These are phyloP conservation scores for Pseudozyma thailandica DNA, from an alignment of 1,284 basidiomycete genomes.

Conservation along the genomic window DNA sequence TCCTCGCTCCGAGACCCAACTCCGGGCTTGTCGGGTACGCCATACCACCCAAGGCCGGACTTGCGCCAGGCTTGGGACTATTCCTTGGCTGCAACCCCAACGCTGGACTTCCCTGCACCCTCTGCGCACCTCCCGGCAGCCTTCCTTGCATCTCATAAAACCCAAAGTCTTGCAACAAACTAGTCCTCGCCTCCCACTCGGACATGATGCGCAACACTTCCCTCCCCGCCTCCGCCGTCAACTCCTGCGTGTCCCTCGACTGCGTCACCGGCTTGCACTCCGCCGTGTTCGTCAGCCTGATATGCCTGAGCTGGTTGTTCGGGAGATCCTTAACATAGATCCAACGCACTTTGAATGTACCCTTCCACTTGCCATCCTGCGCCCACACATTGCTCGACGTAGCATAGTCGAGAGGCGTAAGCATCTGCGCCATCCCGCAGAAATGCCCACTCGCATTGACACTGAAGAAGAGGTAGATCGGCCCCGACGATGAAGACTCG, in stretches of 20 bases:
- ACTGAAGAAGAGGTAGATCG: conserved; percentile 66
- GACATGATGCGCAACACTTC: conserved; percentile 61
- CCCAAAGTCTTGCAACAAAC: conserved; percentile 52
- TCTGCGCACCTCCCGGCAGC: neutral
- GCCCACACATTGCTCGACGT: conserved; percentile 64
- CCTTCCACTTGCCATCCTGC: conserved; percentile 67
- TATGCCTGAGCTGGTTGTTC: conserved; percentile 62
- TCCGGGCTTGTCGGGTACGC: conserved; percentile 15
- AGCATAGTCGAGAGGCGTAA: conserved; percentile 62
- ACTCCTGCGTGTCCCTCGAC: conserved; percentile 66
- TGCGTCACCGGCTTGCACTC: conserved; percentile 66
- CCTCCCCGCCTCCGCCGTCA: conserved; percentile 53
- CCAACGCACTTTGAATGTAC: conserved; percentile 65
- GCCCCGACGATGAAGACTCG: conserved; percentile 37
- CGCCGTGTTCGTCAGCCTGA: conserved; percentile 56
- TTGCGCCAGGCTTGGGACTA: conserved; percentile 23
- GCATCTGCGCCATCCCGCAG: conserved; percentile 67
- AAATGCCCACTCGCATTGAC: conserved; percentile 67
- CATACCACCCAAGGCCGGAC: conserved; percentile 16
- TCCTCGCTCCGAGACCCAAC: neutral
- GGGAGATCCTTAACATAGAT: conserved; percentile 67
- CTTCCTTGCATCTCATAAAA: conserved; percentile 59
- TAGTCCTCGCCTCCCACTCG: conserved; percentile 48
- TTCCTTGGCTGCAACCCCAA: conserved; percentile 19
- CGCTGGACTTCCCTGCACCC: conserved; percentile 11